These are phyloP conservation scores for Mycena leptocephala DNA, from an alignment of 768 basidiomycete species.

Conservation along the genomic window DNA sequence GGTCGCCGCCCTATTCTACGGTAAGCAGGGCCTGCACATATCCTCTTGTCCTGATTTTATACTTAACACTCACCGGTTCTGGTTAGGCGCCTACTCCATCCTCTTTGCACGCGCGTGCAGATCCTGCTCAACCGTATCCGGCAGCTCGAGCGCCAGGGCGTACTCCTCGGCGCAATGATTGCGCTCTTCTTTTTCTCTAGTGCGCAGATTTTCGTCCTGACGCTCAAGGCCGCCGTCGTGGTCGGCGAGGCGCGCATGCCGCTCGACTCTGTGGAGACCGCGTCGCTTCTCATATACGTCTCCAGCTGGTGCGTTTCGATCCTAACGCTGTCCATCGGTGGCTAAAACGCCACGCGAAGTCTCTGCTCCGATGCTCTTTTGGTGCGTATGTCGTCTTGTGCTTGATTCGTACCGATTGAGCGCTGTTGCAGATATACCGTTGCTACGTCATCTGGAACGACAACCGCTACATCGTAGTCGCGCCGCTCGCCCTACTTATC, in stretches of 20 bases:
- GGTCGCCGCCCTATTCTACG: constrained; percentile 17
- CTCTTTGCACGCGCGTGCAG: constrained; percentile 10
- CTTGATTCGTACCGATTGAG: too few relatives aligned
- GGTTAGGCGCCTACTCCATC: constrained; percentile 9
- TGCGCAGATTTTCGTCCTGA: constrained; percentile 7
- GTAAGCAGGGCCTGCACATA: background rate
- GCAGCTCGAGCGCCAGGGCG: constrained; percentile 16
- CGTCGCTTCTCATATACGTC: constrained; percentile 22
- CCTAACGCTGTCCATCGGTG: too few relatives aligned
- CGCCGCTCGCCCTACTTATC: constrained; percentile 1
- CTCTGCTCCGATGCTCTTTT: constrained; percentile 20
- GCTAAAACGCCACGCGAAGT: too few relatives aligned
- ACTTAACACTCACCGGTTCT: too few relatives aligned
- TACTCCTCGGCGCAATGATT: constrained; percentile 14
- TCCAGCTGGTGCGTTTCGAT: constrained; percentile 17
- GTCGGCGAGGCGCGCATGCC: background rate
- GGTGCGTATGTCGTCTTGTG: background rate
- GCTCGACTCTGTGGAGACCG: background rate
- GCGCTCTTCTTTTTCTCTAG: constrained; percentile 20
- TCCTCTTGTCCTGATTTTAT: background rate
- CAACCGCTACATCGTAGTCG: background rate
- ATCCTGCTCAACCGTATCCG: constrained; percentile 22
- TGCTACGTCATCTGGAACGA: constrained; percentile 27
- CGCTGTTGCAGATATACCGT: constrained; percentile 20
- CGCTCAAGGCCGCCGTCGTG: constrained; percentile 20